phyloP scores from a whole-genome alignment of 148 eudicot species.

The Rhododendron ferrugineum region DNA sequence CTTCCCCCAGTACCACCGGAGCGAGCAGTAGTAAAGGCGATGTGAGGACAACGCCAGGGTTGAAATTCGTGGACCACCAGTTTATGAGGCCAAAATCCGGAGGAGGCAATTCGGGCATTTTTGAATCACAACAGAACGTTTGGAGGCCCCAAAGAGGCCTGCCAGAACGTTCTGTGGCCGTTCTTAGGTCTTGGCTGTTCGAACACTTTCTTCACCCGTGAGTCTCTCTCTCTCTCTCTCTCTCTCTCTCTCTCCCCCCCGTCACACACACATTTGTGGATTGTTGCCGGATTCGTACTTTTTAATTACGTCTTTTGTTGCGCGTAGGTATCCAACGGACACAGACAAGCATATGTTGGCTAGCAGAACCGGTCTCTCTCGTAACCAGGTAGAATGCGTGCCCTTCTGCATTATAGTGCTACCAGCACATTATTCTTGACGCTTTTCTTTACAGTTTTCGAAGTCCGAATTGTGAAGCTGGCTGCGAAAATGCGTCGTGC shows the following conservation, averaged over 20 bases:
- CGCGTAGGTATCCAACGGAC: conserved; percentile 40
- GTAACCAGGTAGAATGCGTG: conserved; percentile 35
- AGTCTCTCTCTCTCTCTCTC: conserved; percentile 11
- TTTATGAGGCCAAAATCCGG: conserved; percentile 20
- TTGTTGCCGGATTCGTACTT: background rate
- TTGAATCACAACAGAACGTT: conserved; percentile 26
- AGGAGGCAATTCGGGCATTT: conserved; percentile 18
- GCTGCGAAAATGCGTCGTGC: background rate
- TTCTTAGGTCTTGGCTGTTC: conserved; percentile 51
- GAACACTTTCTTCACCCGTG: conserved; percentile 58
- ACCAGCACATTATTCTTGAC: background rate
- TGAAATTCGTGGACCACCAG: conserved; percentile 24
- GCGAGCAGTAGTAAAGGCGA: conserved; percentile 27
- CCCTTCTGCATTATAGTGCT: background rate
- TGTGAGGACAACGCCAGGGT: conserved; percentile 11
- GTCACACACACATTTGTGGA: background rate
- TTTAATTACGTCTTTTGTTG: background rate
- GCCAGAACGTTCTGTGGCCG: conserved; percentile 38
- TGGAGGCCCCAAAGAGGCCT: conserved; percentile 60
- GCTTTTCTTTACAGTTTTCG: background rate
- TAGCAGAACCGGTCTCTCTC: conserved; percentile 37
- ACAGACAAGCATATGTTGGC: conserved; percentile 47
- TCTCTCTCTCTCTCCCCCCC: background rate
- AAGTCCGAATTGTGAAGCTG: background rate
- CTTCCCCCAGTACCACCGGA: conserved; percentile 19